Base-by-base conservation (phyloP, 1,284 basidiomycete species). In the Microbotryum silenes-acaulis region DNA sequence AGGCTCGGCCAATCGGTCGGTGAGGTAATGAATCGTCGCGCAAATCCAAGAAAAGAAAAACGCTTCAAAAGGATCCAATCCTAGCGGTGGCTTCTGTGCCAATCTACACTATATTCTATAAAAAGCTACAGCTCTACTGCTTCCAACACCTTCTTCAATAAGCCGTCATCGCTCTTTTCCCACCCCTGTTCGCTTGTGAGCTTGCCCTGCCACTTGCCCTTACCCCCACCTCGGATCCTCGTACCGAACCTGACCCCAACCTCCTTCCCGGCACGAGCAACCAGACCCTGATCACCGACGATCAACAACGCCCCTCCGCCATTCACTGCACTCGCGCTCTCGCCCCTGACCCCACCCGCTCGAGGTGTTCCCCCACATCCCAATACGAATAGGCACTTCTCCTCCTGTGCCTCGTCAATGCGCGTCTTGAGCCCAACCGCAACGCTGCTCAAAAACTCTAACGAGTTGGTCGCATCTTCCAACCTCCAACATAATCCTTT, bases 381-480 rank as follows among this genome's bases (percentile, higher is more conserved):
- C 42, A 88, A 69, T n/a, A 85, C 74, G 42, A 86, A 67, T 14
- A 84, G 66, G 70, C 82, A 82, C 16, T 76, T 74, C 0, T 69
- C 71, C n/a, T 76, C 70, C 2, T 65, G 57, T 16, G 54, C 42
- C 1, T 69, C 14, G 74, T 65, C 53, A 71, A 68, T 37, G 72
- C 70, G 47, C 73, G 74, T 25, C 79, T 72, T 61, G 83, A 80
- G 14, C 80, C 78, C 55, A 79, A 56, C 75, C 18, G 81, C 77
- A 64, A 88, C 80, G 4, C 81, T 71, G 6, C 81, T 80, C 63
- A 88, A 73, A 74, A 88, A 85, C 2, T 79, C 79, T 14, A 86
- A 79, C 49, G 82, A 75, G 69, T 83, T 85, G 37, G 75, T 69
- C 6, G 82, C 77, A 74, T 87, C 85, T 61, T 87, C 85, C 44